These are phyloP conservation scores for Pugionium dolabratum DNA, from an alignment of 345 rosid species.

Conservation along the genomic window DNA sequence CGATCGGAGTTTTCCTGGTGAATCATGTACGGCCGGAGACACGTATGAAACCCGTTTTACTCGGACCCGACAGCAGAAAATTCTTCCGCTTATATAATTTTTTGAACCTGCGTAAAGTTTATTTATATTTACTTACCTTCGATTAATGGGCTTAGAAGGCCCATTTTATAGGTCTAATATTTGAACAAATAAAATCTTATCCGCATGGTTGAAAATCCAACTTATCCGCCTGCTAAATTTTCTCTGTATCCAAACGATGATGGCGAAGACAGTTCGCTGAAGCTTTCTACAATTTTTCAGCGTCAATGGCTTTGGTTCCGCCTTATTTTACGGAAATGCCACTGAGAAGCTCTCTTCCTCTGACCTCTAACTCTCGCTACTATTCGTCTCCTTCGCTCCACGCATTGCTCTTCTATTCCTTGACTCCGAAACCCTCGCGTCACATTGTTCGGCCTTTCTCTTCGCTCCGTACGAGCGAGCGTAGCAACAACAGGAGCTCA, in stretches of 20 bases:
- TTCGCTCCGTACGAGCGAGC: constrained; percentile 45
- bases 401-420: constrained; percentile 42
- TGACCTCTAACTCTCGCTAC: constrained; percentile 50
- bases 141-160: constrained; percentile 18
- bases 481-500: constrained; percentile 36
- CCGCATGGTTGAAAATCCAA: no score
- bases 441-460: constrained; percentile 43
- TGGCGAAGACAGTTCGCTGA: constrained; percentile 31
- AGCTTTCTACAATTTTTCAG: background rate
- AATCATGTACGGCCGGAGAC: constrained; percentile 18
- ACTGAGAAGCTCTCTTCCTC: constrained; percentile 56
- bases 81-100: no score
- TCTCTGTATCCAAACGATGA: background rate
- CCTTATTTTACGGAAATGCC: constrained; percentile 68
- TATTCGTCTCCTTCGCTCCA: constrained; percentile 44
- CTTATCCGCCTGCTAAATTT: constrained; percentile 19
- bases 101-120: no score
- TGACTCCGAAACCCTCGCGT: constrained; percentile 45
- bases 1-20: constrained; percentile 31
- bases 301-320: constrained; percentile 56
- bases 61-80: no score
- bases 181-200: no score
- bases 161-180: background rate
- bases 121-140: no score
- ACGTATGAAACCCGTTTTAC: background rate